phyloP scores from a whole-genome alignment of 768 basidiomycete genomes.

The Rhodotorula graminis region DNA sequence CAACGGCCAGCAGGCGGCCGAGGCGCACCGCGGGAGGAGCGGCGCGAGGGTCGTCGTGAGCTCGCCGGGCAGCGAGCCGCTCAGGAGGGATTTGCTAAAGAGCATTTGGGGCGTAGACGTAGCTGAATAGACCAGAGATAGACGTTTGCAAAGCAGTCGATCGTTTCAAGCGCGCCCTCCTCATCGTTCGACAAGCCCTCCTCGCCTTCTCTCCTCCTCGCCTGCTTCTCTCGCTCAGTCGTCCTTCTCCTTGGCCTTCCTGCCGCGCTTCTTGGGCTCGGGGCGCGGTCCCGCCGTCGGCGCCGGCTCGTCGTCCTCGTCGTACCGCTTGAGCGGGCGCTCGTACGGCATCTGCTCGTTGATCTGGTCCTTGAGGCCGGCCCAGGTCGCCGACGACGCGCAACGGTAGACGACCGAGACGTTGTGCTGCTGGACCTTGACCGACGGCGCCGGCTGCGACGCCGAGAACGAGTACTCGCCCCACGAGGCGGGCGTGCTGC shows the following conservation, averaged over 20 bases:
- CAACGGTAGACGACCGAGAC: constrained; percentile 2
- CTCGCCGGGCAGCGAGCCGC: constrained; percentile 15
- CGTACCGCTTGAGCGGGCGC: not conserved
- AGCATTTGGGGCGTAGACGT: constrained; percentile 24
- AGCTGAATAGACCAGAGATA: not conserved
- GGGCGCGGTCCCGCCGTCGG: not conserved
- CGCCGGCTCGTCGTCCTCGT: not conserved
- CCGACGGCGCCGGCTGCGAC: not conserved
- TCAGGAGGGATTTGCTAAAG: constrained; percentile 13
- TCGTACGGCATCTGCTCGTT: not conserved
- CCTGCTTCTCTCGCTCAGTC: not conserved
- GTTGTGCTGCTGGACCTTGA: not conserved
- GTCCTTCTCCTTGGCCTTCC: not conserved
- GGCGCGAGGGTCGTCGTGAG: constrained; percentile 19
- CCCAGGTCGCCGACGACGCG: not conserved
- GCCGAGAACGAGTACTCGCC: not conserved
- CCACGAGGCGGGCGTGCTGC: constrained; percentile 7
- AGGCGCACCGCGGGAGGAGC: not conserved
- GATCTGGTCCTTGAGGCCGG: not conserved
- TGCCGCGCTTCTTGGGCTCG: not conserved
- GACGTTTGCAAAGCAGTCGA: not conserved
- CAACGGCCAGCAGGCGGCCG: not conserved
- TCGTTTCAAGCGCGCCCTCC: too few relatives aligned
- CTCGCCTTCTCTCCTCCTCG: not conserved
- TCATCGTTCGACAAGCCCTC: not conserved